Percentiles rank a stretch among this genome's conserved stretches.
phyloP scores from a whole-genome alignment of 139 green algal genomes.

The Chlorella sorokiniana region DNA sequence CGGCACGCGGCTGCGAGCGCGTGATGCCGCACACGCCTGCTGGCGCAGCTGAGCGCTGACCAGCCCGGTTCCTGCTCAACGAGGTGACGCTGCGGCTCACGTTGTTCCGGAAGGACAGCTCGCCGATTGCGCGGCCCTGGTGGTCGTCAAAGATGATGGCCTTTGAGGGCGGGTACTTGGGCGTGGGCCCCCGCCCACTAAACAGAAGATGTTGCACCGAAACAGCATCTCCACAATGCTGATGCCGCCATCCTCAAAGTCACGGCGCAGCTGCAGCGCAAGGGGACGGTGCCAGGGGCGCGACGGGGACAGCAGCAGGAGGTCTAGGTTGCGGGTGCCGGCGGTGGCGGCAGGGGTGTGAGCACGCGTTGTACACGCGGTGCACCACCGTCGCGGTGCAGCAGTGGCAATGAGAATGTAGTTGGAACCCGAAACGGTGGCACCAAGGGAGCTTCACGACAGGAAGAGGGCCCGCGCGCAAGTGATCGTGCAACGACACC shows the following conservation, averaged over 20 bases:
- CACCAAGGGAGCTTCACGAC: too few relatives aligned
- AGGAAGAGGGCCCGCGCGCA: too few relatives aligned
- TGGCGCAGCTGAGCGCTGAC: too few relatives aligned
- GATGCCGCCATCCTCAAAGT: constrained; percentile 79
- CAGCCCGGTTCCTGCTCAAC: too few relatives aligned
- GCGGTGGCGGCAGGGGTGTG: background rate
- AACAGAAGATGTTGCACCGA: constrained; percentile 92
- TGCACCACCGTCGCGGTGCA: too few relatives aligned
- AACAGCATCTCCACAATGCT: constrained; percentile 96
- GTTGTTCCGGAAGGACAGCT: constrained; percentile 91
- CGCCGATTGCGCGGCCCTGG: constrained; percentile 90
- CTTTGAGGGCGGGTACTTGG: constrained; percentile 87
- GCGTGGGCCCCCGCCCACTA: constrained; percentile 89
- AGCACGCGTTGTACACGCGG: too few relatives aligned
- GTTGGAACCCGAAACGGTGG: too few relatives aligned
- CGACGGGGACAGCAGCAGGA: background rate
- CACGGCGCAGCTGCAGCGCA: constrained; percentile 80
- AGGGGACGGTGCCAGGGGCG: background rate
- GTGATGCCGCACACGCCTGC: too few relatives aligned
- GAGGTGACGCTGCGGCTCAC: constrained; percentile 42
- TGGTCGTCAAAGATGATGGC: constrained; percentile 99
- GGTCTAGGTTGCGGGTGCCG: background rate
- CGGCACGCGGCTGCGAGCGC: too few relatives aligned
- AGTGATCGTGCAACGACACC: too few relatives aligned
- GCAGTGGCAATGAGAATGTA: too few relatives aligned